Evolutionary conservation across 169 alveolate species (phyloP).

Genomic region (Cryptosporidium tyzzeri): DNA sequence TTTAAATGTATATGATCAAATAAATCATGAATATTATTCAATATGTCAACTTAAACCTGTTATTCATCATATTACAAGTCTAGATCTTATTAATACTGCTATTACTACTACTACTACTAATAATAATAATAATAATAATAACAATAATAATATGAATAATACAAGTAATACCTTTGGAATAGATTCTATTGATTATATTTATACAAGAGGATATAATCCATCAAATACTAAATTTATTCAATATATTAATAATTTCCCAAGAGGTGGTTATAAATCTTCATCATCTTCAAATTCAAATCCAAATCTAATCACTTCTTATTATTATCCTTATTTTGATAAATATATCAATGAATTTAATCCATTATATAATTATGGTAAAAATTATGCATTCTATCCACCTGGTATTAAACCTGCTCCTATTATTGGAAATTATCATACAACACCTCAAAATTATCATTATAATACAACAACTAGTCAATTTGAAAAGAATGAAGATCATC

Average conservation of each 20-base stretch:
- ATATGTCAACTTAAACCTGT: constrained; percentile 8
- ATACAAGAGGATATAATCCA: constrained; percentile 37
- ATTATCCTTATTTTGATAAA: constrained; percentile 13
- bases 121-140: background rate
- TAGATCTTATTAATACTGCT: background rate
- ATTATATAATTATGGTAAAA: constrained; percentile 30
- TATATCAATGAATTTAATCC: constrained; percentile 18
- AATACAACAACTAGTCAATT: constrained; percentile 35
- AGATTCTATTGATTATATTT: constrained; percentile 9
- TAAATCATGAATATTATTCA: background rate
- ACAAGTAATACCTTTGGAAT: constrained; percentile 17
- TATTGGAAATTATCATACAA: background rate
- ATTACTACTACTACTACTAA: background rate
- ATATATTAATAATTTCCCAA: background rate
- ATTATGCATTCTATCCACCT: constrained; percentile 51
- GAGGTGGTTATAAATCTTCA: constrained; percentile 39
- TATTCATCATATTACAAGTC: background rate
- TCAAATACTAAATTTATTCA: constrained; percentile 15
- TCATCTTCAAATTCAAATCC: background rate
- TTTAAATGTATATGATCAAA: constrained; percentile 1
- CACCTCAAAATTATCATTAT: constrained; percentile 25
- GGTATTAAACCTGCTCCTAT: constrained; percentile 58
- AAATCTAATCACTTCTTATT: background rate
- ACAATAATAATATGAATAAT: background rate
- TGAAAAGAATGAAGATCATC: constrained; percentile 4